phyloP scores from a whole-genome alignment of 352 stramenopile species.

The Phytophthora megakarya region DNA sequence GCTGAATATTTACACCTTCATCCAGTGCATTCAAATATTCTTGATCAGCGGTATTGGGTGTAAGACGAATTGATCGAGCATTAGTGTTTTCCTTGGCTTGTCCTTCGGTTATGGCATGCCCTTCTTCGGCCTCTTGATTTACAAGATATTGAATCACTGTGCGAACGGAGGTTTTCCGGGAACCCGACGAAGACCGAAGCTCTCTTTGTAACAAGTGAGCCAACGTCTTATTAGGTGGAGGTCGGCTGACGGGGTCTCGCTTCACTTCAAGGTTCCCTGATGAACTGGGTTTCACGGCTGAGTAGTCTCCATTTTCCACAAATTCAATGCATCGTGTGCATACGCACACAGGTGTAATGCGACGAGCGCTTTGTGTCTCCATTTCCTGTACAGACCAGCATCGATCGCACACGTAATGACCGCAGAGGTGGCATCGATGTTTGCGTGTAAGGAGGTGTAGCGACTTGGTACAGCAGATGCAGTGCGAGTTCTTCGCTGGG shows the following conservation, averaged over 20 bases:
- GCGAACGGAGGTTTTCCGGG: conserved; percentile 42
- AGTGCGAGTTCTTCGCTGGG: conserved; percentile 30
- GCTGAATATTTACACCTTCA: conserved; percentile 8
- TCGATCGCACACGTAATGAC: conserved; percentile 36
- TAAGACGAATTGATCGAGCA: conserved; percentile 14
- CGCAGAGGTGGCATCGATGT: conserved; percentile 38
- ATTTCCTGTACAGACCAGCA: conserved; percentile 38
- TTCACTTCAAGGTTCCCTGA: conserved; percentile 24
- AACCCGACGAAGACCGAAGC: conserved; percentile 26
- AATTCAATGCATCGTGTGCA: conserved; percentile 51
- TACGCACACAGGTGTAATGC: conserved; percentile 41
- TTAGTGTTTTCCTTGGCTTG: neutral
- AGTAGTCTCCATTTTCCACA: conserved; percentile 60
- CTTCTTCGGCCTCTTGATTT: conserved; percentile 29
- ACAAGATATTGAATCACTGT: conserved; percentile 61
- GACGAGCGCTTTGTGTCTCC: conserved; percentile 22
- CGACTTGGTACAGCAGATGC: conserved; percentile 38
- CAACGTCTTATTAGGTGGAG: conserved; percentile 26
- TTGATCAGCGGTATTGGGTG: conserved; percentile 25
- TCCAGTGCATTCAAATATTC: conserved; percentile 34
- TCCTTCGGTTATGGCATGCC: conserved; percentile 6
- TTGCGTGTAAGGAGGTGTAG: conserved; percentile 35
- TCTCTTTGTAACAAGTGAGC: conserved; percentile 30
- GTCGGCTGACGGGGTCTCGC: conserved; percentile 15
- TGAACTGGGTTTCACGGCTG: conserved; percentile 20